phyloP scores from a whole-genome alignment of 257 asterid genomes.

The Nemophila menziesii region DNA sequence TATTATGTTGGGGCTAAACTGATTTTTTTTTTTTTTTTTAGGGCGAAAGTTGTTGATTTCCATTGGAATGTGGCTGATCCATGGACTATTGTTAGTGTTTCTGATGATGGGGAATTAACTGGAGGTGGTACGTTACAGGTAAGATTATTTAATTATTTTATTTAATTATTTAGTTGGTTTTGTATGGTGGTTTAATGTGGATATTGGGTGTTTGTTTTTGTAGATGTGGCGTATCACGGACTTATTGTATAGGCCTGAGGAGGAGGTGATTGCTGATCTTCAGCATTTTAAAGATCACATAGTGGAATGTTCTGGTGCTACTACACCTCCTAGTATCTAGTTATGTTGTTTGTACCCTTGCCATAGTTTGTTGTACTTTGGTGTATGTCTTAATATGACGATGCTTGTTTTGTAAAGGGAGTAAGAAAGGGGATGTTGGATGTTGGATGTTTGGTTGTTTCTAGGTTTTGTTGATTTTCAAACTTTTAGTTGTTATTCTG shows the following conservation, averaged over 20 bases:
- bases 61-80: slow-evolving; percentile 91
- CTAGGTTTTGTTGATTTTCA: too few relatives aligned
- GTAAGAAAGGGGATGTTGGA: too few relatives aligned
- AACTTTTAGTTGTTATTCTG: too few relatives aligned
- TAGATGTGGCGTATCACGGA: slow-evolving; percentile 97
- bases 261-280: slow-evolving; percentile 72
- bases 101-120: slow-evolving; percentile 72
- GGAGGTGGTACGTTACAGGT: slow-evolving; percentile 98
- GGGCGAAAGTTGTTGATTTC: slow-evolving; percentile 92
- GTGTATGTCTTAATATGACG: too few relatives aligned
- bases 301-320: slow-evolving; percentile 64
- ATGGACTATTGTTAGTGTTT: slow-evolving; percentile 87
- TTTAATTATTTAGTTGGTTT: too few relatives aligned
- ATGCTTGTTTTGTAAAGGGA: too few relatives aligned
- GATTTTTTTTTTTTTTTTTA: slow-evolving; percentile 15
- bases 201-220: slow-evolving; percentile 6
- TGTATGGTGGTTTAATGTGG: neutral
- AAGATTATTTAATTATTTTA: neutral
- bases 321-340: too few relatives aligned
- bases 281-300: slow-evolving; percentile 84
- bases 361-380: too few relatives aligned
- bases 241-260: slow-evolving; percentile 74
- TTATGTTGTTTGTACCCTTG: too few relatives aligned
- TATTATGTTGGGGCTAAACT: too few relatives aligned
- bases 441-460: too few relatives aligned